Base-by-base conservation (phyloP, 2,329 filamentous ascomycete species). In the Rhynchosporium secalis region DNA sequence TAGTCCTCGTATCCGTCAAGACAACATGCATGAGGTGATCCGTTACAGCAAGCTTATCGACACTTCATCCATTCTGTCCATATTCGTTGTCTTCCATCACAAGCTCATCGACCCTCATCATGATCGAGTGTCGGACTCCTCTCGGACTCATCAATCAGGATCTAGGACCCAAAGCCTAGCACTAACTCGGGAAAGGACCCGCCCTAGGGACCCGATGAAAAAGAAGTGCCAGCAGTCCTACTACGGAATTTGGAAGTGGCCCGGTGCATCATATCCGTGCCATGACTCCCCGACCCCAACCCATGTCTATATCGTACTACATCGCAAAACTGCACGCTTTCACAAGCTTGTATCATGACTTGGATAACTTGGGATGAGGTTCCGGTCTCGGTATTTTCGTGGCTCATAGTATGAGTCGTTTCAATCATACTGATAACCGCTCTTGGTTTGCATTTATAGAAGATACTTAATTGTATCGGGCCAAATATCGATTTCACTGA, bases 211-310 rank as follows among this genome's bases (percentile, higher is more conserved):
- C 10, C 4, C n/a, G 36, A 10, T 28, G 12, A 41, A 13, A 20
- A 54, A 12, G 20, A 8, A 10, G 3, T 41, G 51, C 40, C 20
- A 10, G 40, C 51, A 28, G 36, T 33, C 51, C 38, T 13, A 20
- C 40, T 54, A 13, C 28, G 10, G 12, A 20, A 41, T 28, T 13
- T 54, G 51, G 51, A 40, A 33, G 51, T 41, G 51, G 51, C 36
- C 20, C 8, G 51, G 51, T 54, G n/a, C 49, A 54, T 13, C 8
- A 40, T 3, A 54, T 29, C 51, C 51, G 20, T 54, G 51, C 33
- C 12, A 8, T 46, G n/a, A 28, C 36, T 54, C 36, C 26, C 10
- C 20, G 2, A 13, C 3, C 9, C 51, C 20, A 3, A 2, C 7
- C 3, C 8, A 13, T 15, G 9, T 12, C n/a, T 52, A n/a, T 26